Conservation (phyloP, 106 monocot genomes). For the Acorus gramineus region DNA sequence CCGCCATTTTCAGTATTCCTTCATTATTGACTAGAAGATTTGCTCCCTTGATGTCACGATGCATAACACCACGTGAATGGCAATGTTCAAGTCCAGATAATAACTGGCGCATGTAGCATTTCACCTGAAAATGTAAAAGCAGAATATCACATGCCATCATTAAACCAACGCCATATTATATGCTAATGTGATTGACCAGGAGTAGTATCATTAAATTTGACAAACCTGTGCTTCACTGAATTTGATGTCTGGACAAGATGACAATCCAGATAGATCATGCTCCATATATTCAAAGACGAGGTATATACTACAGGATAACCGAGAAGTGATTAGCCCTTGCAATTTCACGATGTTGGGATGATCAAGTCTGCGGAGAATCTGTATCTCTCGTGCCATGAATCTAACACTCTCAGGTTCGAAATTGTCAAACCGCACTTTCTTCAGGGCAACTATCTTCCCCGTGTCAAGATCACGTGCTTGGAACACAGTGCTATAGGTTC, state of each 20-base stretch:
- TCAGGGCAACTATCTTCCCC: conserved; percentile 71
- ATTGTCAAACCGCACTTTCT: conserved; percentile 90
- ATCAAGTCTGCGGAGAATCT: conserved; percentile 74
- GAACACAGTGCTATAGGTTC: conserved; percentile 91
- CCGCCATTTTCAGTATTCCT: conserved; percentile 76
- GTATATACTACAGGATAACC: conserved; percentile 55
- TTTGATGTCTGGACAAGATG: conserved; percentile 51
- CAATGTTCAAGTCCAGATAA: conserved; percentile 80
- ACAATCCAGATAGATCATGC: conserved; percentile 84
- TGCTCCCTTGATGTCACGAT: conserved; percentile 86
- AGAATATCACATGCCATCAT: background rate
- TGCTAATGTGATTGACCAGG: background rate
- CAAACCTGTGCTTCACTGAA: conserved; percentile 76
- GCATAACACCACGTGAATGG: conserved; percentile 64
- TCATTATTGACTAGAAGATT: conserved; percentile 77
- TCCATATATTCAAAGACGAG: conserved; percentile 95
- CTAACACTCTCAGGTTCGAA: conserved; percentile 81
- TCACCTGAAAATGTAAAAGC: conserved; percentile 34
- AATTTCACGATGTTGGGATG: conserved; percentile 77
- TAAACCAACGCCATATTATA: no score
- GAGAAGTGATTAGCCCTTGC: conserved; percentile 70
- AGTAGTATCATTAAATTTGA: background rate
- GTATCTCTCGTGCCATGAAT: conserved; percentile 88
- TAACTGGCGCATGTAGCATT: conserved; percentile 85
- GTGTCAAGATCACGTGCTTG: conserved; percentile 68